These are phyloP conservation scores for Microstegium vimineum DNA, from an alignment of 176 grass and related monocot species.

Conservation along the genomic window DNA sequence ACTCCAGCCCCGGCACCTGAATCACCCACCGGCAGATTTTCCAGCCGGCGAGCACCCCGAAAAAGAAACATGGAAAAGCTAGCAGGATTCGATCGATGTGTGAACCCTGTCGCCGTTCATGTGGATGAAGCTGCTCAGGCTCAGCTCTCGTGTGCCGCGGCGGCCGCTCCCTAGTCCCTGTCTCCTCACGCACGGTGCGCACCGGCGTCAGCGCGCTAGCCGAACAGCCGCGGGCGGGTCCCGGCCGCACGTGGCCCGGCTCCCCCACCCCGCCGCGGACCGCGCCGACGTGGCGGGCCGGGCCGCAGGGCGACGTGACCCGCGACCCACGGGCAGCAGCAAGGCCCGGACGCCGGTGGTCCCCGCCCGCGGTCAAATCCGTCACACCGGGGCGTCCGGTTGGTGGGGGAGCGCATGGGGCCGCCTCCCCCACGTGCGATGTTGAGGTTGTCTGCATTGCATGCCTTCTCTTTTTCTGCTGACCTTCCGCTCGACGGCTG, in stretches of 20 bases:
- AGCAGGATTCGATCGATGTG: not conserved
- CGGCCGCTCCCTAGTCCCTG: not conserved
- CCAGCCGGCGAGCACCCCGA: not conserved
- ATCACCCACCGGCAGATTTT: constrained; percentile 27
- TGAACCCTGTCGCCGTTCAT: constrained; percentile 17
- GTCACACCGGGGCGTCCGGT: constrained; percentile 31
- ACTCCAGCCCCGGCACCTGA: constrained; percentile 1
- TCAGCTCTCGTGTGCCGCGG: not conserved
- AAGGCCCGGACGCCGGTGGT: not conserved
- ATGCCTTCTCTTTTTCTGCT: too few species aligned
- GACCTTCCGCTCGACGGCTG: not conserved
- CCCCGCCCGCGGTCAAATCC: not conserved
- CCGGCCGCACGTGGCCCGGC: constrained; percentile 50
- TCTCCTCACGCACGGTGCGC: not conserved
- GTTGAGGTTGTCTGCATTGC: constrained; percentile 33
- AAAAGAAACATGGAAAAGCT: not conserved
- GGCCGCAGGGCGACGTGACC: constrained; percentile 27
- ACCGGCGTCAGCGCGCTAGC: not conserved
- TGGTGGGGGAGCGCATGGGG: constrained; percentile 22
- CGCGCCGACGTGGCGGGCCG: not conserved
- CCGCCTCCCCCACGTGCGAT: constrained; percentile 52
- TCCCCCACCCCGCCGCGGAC: constrained; percentile 14
- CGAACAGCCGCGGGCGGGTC: not conserved
- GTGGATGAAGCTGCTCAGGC: constrained; percentile 10
- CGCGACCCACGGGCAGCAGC: constrained; percentile 29